A percentile compares a stretch with the other conserved stretches of the same genome.
phyloP scores from a whole-genome alignment of 2,329 filamentous ascomycete genomes.

The Chaetomiaceae sp. region DNA sequence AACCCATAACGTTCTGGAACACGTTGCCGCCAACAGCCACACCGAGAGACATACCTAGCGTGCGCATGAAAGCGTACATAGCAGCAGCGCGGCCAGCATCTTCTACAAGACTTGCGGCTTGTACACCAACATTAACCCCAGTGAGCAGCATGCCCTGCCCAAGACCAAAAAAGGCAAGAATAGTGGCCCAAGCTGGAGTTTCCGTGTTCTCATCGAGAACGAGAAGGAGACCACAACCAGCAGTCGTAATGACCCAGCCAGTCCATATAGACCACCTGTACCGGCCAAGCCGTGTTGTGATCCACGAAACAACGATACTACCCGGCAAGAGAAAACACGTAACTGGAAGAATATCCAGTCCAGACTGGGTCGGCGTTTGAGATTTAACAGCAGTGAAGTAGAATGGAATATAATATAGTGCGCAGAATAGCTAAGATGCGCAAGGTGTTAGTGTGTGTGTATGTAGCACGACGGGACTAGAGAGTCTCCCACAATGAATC shows the following conservation, averaged over 20 bases:
- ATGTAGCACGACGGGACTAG: not conserved
- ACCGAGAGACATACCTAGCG: slow-evolving; percentile 36
- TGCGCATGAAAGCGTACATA: slow-evolving; percentile 38
- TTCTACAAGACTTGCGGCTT: slow-evolving; percentile 32
- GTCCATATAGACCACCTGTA: slow-evolving; percentile 35
- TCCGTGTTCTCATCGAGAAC: slow-evolving; percentile 26
- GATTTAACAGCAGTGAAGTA: slow-evolving; percentile 34
- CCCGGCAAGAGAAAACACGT: slow-evolving; percentile 28
- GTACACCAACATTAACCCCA: slow-evolving; percentile 35
- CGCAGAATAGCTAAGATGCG: slow-evolving; percentile 25
- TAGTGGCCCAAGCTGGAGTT: slow-evolving; percentile 30
- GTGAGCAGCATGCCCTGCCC: slow-evolving; percentile 35
- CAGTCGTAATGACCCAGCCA: slow-evolving; percentile 30
- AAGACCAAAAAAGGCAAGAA: slow-evolving; percentile 32
- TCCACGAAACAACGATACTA: slow-evolving; percentile 29
- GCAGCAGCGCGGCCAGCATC: slow-evolving; percentile 34
- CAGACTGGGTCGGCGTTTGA: slow-evolving; percentile 29
- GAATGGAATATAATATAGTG: slow-evolving; percentile 33
- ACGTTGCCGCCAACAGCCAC: slow-evolving; percentile 36
- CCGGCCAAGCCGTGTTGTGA: slow-evolving; percentile 29
- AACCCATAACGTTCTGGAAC: slow-evolving; percentile 37
- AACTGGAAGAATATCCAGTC: slow-evolving; percentile 32
- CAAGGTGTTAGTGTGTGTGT: not conserved
- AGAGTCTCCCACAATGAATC: slow-evolving; percentile 27
- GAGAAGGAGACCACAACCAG: slow-evolving; percentile 25